Evolutionary conservation across 164 flowering plant species (phyloP), one percentile per base, ranked within the genome.

Genomic region (Piper longum): DNA sequence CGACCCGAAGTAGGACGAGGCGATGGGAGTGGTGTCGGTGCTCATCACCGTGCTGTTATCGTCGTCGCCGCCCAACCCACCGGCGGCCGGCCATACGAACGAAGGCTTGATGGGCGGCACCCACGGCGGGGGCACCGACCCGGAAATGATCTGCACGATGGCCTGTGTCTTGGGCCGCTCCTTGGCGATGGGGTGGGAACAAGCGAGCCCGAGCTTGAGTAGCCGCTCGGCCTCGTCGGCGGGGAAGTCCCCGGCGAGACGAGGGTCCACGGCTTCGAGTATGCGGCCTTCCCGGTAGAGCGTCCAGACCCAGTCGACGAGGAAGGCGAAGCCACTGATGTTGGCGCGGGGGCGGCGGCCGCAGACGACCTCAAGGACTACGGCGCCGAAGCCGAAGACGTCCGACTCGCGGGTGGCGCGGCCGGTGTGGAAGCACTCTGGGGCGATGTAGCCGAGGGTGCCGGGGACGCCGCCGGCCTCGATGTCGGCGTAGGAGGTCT

Each of bases 241-340:
- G n/a, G 52, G 77, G 66, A 54, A 84, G 0, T 78, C 77, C 1
- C 64, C 59, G 0, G 60, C 69, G 5, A 88, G 65, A 60, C 78
- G 67, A 57, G 64, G 56, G 59, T 88, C 89, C 8, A 82, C 78
- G 4, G 87, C 89, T 11, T 82, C 80, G 0, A 73, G 62, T 16
- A 88, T 69, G 1, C 69, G 65, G 16, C 87, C 89, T 41, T 86
- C 88, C 0, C 89, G 77, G 51, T 88, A 72, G 54, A 84, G 60
- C 54, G 45, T 65, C 96, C 96, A 88, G 0, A 88, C 89, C 87
- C 86, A 81, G 58, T 88, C 85, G 11, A 83, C 82, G 62, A 85
- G 56, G 57, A 66, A 62, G 6, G 62, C 65, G 60, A 66, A 78
- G 16, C 77, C 74, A 1, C 26, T 65, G 16, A 73, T 73, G 60